These are phyloP conservation scores for Acacia pycnantha DNA, from an alignment of 331 rosid species.

Conservation along the genomic window DNA sequence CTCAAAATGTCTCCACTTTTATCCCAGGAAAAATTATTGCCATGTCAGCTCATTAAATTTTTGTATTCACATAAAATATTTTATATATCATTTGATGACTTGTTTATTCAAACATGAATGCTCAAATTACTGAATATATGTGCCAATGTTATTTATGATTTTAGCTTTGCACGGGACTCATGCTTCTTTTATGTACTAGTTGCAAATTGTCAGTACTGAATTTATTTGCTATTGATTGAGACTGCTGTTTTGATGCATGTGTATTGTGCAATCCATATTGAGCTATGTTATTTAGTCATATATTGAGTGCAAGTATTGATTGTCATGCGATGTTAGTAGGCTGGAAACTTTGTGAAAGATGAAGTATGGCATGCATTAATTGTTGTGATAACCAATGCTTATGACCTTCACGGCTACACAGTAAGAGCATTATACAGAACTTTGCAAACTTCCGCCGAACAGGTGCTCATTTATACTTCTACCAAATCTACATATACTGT, in stretches of 20 bases:
- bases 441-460: slow-evolving; percentile 75
- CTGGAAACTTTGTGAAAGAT: slow-evolving; percentile 98
- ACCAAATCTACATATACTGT: slow-evolving; percentile 11
- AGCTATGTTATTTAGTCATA: slow-evolving; percentile 23
- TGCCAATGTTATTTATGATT: slow-evolving; percentile 2
- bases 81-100: slow-evolving; percentile 3
- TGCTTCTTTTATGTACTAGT: slow-evolving; percentile 13
- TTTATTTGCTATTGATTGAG: slow-evolving; percentile 22
- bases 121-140: slow-evolving; percentile 13
- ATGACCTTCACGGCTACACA: slow-evolving; percentile 96
- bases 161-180: slow-evolving; percentile 12
- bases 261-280: slow-evolving; percentile 16
- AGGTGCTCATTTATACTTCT: slow-evolving; percentile 52
- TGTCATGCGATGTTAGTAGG: slow-evolving; percentile 82
- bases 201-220: slow-evolving; percentile 4
- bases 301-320: slow-evolving; percentile 46
- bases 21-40: slow-evolving; percentile 18
- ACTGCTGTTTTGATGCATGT: slow-evolving; percentile 22
- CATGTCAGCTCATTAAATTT: background rate
- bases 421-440: slow-evolving; percentile 88
- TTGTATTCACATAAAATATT: background rate
- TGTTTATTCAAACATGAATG: background rate
- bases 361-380: slow-evolving; percentile 93
- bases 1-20: slow-evolving; percentile 23
- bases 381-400: slow-evolving; percentile 89